Evolutionary conservation across 208 protist genomes (phyloP).

Genomic region (Crithidia fasciculata): DNA sequence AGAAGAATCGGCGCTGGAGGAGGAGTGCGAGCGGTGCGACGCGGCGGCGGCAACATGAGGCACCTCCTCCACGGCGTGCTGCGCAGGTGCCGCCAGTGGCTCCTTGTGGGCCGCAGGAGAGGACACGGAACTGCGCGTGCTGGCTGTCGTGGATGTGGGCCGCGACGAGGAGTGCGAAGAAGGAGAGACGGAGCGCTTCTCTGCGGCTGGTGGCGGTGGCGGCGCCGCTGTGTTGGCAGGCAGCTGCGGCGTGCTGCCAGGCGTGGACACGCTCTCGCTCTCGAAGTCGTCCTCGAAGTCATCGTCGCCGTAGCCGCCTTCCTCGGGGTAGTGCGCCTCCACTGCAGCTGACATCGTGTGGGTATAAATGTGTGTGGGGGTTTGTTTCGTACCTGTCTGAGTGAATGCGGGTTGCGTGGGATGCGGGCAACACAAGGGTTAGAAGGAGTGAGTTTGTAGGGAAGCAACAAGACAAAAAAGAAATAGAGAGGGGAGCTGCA

Average conservation of each 20-base stretch:
- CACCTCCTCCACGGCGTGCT: background rate
- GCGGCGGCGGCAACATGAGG: background rate
- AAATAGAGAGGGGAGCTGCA: background rate
- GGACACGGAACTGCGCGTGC: background rate
- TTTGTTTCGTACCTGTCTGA: background rate
- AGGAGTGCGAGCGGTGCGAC: background rate
- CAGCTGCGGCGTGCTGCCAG: background rate
- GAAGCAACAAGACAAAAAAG: slow-evolving; percentile 1
- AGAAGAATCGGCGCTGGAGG: background rate
- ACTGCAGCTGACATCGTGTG: slow-evolving; percentile 20
- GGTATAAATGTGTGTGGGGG: background rate
- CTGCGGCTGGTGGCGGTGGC: background rate
- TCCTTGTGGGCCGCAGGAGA: background rate
- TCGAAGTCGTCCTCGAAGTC: slow-evolving; percentile 57
- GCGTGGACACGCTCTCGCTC: slow-evolving; percentile 19
- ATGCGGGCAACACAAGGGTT: slow-evolving; percentile 7
- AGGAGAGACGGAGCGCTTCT: background rate
- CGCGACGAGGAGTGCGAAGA: background rate
- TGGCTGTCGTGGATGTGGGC: background rate
- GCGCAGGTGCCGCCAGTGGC: background rate
- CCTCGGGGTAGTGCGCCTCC: slow-evolving; percentile 7
- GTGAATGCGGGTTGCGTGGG: background rate
- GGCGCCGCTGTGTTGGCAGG: background rate
- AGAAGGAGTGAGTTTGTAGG: background rate
- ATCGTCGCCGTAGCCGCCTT: slow-evolving; percentile 37